Percentiles rank a stretch among this genome's conserved stretches.
Evolutionary conservation across 805 yeast species (phyloP).

Genomic region (Ogataea chonburiensis): DNA sequence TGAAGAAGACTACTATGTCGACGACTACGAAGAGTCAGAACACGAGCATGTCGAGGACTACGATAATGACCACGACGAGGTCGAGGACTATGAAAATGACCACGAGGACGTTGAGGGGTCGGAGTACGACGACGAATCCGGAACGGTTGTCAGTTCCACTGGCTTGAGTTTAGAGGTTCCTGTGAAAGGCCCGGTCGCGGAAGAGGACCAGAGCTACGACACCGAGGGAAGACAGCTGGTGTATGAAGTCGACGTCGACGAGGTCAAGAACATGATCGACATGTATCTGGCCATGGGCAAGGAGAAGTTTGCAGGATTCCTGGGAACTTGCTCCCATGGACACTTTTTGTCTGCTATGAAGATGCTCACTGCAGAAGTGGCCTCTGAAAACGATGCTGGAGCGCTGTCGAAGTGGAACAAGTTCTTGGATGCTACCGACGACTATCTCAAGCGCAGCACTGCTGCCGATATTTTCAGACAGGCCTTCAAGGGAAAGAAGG

Average conservation of each 20-base stretch:
- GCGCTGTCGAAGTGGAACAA: conserved; percentile 11
- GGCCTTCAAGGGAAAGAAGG: conserved; percentile 14
- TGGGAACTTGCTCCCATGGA: conserved; percentile 28
- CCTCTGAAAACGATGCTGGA: conserved; percentile 10
- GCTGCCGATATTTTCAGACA: conserved; percentile 16
- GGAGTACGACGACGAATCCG: too few relatives aligned
- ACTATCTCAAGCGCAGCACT: conserved; percentile 12
- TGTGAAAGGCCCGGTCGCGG: conserved; percentile 27
- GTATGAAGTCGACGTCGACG: conserved; percentile 27
- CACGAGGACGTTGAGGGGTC: conserved; percentile 10
- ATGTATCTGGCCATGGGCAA: conserved; percentile 26
- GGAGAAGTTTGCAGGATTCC: conserved; percentile 29
- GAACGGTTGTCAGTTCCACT: conserved; percentile 1
- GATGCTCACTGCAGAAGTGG: conserved; percentile 18
- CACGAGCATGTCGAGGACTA: conserved; percentile 4
- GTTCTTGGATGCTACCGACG: conserved; percentile 17
- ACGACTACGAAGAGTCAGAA: conserved; percentile 5
- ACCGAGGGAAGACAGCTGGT: conserved; percentile 21
- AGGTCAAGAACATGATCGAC: conserved; percentile 23
- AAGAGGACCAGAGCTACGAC: conserved; percentile 23
- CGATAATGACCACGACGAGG: conserved; percentile 10
- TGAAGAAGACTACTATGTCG: conserved; percentile 3
- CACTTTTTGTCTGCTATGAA: conserved; percentile 28
- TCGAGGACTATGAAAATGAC: conserved; percentile 8
- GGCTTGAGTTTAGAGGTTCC: conserved; percentile 22